Evolutionary conservation across 768 basidiomycete genomes (phyloP).

Genomic region (Pisolithus marmoratus): DNA sequence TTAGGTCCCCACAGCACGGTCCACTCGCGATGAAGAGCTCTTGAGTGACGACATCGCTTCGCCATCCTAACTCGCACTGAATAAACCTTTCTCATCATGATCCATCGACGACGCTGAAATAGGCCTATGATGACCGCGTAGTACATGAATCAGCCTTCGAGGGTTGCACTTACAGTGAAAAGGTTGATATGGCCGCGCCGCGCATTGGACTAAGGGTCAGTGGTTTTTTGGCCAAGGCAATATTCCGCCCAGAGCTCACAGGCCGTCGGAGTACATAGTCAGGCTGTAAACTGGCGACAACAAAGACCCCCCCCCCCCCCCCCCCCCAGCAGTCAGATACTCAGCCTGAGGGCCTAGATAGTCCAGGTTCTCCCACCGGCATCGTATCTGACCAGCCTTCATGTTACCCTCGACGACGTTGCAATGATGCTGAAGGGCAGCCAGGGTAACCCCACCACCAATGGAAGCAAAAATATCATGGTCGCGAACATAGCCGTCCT

Average conservation of each 20-base stretch:
- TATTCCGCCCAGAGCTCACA: constrained; percentile 86
- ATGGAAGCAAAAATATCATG: constrained; percentile 88
- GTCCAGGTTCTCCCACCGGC: constrained; percentile 82
- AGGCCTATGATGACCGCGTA: constrained; percentile 67
- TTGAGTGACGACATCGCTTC: constrained; percentile 46
- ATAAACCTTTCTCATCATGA: constrained; percentile 77
- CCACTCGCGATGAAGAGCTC: background rate
- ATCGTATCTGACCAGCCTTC: constrained; percentile 81
- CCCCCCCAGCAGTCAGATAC: constrained; percentile 38
- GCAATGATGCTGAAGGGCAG: constrained; percentile 83
- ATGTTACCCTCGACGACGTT: constrained; percentile 89
- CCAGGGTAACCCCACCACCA: constrained; percentile 82
- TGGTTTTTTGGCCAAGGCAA: constrained; percentile 10
- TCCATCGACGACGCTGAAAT: constrained; percentile 81
- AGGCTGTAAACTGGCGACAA: constrained; percentile 84
- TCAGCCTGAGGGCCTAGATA: constrained; percentile 14
- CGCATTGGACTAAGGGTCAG: constrained; percentile 9
- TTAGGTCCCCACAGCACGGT: constrained; percentile 64
- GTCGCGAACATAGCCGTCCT: constrained; percentile 89
- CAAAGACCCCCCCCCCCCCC: too few species aligned
- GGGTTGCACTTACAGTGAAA: constrained; percentile 88
- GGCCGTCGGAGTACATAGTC: constrained; percentile 85
- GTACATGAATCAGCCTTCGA: constrained; percentile 64
- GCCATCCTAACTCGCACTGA: constrained; percentile 95
- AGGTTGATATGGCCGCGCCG: constrained; percentile 90